phyloP scores from a whole-genome alignment of 2,329 filamentous ascomycete species.

The Nectriaceae sp. region DNA sequence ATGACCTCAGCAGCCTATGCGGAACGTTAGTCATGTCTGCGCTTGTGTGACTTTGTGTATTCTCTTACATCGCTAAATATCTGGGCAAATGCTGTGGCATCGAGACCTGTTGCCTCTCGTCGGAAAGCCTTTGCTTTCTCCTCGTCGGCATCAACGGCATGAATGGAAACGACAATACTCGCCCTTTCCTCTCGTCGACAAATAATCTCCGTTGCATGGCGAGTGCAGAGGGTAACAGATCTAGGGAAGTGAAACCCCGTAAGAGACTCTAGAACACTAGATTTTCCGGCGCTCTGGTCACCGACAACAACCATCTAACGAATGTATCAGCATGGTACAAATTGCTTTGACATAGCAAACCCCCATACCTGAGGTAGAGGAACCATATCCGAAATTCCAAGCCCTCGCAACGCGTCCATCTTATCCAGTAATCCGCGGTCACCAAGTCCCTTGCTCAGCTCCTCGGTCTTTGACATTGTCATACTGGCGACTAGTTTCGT shows the following conservation, averaged over 20 bases:
- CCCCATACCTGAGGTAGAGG: slow-evolving; percentile 57
- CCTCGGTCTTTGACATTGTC: slow-evolving; percentile 2
- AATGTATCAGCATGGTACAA: background rate
- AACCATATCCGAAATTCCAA: slow-evolving; percentile 39
- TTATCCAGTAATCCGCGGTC: slow-evolving; percentile 32
- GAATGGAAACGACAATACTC: slow-evolving; percentile 45
- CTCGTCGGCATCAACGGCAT: slow-evolving; percentile 13
- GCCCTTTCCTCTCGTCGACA: slow-evolving; percentile 38
- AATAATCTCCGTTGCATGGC: slow-evolving; percentile 51
- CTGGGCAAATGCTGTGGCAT: slow-evolving; percentile 31
- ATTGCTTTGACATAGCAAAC: background rate
- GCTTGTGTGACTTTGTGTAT: too few species aligned
- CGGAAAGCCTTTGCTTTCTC: slow-evolving; percentile 28
- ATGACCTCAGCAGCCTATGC: slow-evolving; percentile 44
- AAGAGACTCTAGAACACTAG: slow-evolving; percentile 73
- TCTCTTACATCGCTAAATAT: slow-evolving; percentile 43
- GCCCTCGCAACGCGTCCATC: slow-evolving; percentile 45
- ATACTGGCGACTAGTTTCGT: slow-evolving; percentile 6
- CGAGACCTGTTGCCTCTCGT: slow-evolving; percentile 24
- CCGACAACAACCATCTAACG: slow-evolving; percentile 78
- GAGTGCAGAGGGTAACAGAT: slow-evolving; percentile 46
- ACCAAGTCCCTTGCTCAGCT: slow-evolving; percentile 15
- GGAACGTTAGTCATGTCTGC: background rate
- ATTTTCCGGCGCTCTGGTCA: slow-evolving; percentile 85
- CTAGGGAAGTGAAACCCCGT: slow-evolving; percentile 52